Evolutionary conservation across 495 filamentous ascomycete genomes (phyloP), one percentile per base, ranked within the genome.

Genomic region (Penicillium canescens): DNA sequence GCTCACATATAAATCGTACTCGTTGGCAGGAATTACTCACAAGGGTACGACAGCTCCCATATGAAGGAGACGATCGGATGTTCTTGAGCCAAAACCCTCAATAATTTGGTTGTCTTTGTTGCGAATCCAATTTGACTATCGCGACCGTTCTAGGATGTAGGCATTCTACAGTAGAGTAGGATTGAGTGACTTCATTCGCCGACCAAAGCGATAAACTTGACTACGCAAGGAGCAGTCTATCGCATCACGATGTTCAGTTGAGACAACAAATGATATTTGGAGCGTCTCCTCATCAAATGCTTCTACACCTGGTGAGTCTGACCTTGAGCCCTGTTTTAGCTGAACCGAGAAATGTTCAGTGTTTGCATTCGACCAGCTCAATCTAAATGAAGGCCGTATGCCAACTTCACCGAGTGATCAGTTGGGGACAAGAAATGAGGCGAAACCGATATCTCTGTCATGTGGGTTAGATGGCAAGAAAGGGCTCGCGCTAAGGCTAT

Each of bases 211-310:
- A 26, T 26, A 7, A 62, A 14, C 31, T 8, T 36, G 31, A 23
- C 31, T 37, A 36, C n/a, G 6, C 31, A 46, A 46, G 44, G 44
- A 36, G 34, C 12, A 46, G 18, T 46, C 31, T 46, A 36, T 46
- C 31, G 44, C 9, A 46, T 46, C 31, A n/a, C 31, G 6, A 36
- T 46, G 7, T 36, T 46, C 34, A 46, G 8, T 36, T 46, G 18
- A 46, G 44, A 18, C 14, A 45, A 45, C 13, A 34, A 45, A 45
- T 45, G 3, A 6, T 45, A 45, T 16, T 45, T 45, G 12, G 42
- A 45, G 42, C n/a, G 42, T 18, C 42, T 45, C 18, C 26, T 36
- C 16, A 46, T 36, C 16, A 46, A 23, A 46, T 36, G 16, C 18
- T 46, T 46, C 31, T 46, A 36, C 16, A 36, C 31, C 16, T 46